Evolutionary conservation across 805 yeast genomes (phyloP).

Genomic region (Zygotorulaspora florentina): DNA sequence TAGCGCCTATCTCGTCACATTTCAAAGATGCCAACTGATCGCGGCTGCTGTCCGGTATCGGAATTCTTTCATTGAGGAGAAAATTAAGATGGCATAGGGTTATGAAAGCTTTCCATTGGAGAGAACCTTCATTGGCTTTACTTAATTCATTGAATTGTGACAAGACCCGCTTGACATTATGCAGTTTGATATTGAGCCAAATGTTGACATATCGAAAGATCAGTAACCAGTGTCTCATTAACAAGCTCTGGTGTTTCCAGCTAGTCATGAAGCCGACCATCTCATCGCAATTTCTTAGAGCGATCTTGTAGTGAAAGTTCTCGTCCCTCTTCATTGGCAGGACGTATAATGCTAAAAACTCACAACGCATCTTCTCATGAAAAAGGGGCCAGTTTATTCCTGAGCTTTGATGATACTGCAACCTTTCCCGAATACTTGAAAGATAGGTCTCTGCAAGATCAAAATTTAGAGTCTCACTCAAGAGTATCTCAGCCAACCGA

Average conservation of each 20-base stretch:
- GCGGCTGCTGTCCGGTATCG: conserved; percentile 10
- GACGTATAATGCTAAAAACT: conserved; percentile 19
- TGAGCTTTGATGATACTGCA: conserved; percentile 19
- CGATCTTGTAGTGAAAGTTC: conserved; percentile 22
- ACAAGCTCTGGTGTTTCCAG: background rate
- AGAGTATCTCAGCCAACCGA: conserved; percentile 25
- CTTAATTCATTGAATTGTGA: conserved; percentile 10
- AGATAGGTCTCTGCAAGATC: conserved; percentile 31
- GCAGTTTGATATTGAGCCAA: conserved; percentile 11
- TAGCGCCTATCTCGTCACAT: conserved; percentile 10
- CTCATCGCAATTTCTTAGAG: conserved; percentile 25
- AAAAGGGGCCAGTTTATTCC: conserved; percentile 9
- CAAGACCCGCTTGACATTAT: conserved; percentile 11
- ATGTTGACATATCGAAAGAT: conserved; percentile 20
- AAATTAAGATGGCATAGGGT: conserved; percentile 16
- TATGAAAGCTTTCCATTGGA: conserved; percentile 19
- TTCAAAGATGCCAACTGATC: conserved; percentile 3
- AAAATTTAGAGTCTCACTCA: conserved; percentile 30
- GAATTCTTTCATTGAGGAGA: conserved; percentile 17
- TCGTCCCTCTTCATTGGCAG: conserved; percentile 19
- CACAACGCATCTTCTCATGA: conserved; percentile 23
- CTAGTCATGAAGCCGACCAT: conserved; percentile 14
- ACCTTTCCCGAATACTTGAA: conserved; percentile 23
- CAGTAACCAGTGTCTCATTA: conserved; percentile 15
- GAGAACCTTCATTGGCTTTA: background rate